Conservation (phyloP, 2,329 filamentous ascomycete species). For the Xylariaceae sp. region DNA sequence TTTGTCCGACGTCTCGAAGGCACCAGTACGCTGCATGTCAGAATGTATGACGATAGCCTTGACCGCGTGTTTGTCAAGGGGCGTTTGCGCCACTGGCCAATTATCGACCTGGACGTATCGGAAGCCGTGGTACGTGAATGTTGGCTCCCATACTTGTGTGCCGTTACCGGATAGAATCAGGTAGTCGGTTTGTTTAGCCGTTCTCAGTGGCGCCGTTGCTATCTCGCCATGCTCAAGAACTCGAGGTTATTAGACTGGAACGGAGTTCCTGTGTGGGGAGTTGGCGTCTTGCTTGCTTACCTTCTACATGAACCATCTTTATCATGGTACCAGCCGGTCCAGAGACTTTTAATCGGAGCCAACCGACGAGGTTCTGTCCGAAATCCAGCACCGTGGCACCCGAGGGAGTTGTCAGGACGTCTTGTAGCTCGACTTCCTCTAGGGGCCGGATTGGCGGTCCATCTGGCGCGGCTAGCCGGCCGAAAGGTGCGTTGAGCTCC, state of each 20-base stretch:
- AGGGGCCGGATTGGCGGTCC: slow-evolving; percentile 33
- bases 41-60: slow-evolving; percentile 46
- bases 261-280: background rate
- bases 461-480: slow-evolving; percentile 31
- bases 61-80: slow-evolving; percentile 27
- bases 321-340: slow-evolving; percentile 39
- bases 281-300: slow-evolving; percentile 11
- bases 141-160: slow-evolving; percentile 49
- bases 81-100: slow-evolving; percentile 33
- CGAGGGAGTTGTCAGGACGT: slow-evolving; percentile 31
- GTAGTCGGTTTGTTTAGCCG: slow-evolving; percentile 25
- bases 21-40: slow-evolving; percentile 48
- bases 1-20: slow-evolving; percentile 48
- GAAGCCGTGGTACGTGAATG: slow-evolving; percentile 51
- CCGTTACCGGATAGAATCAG: slow-evolving; percentile 40
- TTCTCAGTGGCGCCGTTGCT: slow-evolving; percentile 28
- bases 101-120: slow-evolving; percentile 44
- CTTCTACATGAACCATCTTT: slow-evolving; percentile 50
- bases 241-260: slow-evolving; percentile 25
- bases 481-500: slow-evolving; percentile 21
- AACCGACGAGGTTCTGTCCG: slow-evolving; percentile 47
- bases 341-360: slow-evolving; percentile 35
- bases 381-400: slow-evolving; percentile 50
- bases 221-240: slow-evolving; percentile 46
- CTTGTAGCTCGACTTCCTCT: slow-evolving; percentile 26